Percentiles rank a stretch among this genome's conserved stretches.
phyloP scores from a whole-genome alignment of 1,139 yeast species.

The Candida dubliniensis region DNA sequence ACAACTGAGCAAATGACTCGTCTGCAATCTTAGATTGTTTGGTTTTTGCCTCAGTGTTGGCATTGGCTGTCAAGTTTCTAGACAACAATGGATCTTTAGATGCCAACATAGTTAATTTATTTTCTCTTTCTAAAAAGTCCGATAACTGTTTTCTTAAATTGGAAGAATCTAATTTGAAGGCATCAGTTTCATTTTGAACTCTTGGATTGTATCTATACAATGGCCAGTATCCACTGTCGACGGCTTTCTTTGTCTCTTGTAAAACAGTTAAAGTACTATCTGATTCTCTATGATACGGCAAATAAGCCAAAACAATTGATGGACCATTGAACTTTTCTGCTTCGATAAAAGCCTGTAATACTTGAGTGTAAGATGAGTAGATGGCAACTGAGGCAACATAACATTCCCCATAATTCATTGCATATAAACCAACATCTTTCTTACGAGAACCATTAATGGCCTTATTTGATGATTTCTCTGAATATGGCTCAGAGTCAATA shows the following conservation, averaged over 20 bases:
- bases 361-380: constrained; percentile 90
- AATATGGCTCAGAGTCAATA: constrained; percentile 88
- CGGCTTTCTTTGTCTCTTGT: constrained; percentile 86
- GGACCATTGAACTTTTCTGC: constrained; percentile 90
- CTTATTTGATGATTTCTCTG: constrained; percentile 27
- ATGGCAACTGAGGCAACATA: constrained; percentile 96
- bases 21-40: constrained; percentile 71
- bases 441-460: constrained; percentile 54
- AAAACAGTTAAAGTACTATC: constrained; percentile 74
- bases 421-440: constrained; percentile 92
- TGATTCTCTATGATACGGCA: constrained; percentile 69
- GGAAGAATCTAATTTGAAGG: constrained; percentile 81
- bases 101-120: constrained; percentile 76
- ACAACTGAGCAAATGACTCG: constrained; percentile 70
- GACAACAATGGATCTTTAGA: constrained; percentile 73
- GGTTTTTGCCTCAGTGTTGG: constrained; percentile 55
- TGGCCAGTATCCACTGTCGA: constrained; percentile 96
- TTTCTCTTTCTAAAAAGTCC: constrained; percentile 85
- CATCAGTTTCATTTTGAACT: constrained; percentile 45
- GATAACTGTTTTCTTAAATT: constrained; percentile 74
- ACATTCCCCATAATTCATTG: constrained; percentile 88
- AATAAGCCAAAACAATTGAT: constrained; percentile 83
- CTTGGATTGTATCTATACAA: constrained; percentile 81
- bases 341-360: constrained; percentile 83
- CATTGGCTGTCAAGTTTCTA: constrained; percentile 66